phyloP scores from a whole-genome alignment of 2,329 filamentous ascomycete species.

The Trichoderma simmonsii region DNA sequence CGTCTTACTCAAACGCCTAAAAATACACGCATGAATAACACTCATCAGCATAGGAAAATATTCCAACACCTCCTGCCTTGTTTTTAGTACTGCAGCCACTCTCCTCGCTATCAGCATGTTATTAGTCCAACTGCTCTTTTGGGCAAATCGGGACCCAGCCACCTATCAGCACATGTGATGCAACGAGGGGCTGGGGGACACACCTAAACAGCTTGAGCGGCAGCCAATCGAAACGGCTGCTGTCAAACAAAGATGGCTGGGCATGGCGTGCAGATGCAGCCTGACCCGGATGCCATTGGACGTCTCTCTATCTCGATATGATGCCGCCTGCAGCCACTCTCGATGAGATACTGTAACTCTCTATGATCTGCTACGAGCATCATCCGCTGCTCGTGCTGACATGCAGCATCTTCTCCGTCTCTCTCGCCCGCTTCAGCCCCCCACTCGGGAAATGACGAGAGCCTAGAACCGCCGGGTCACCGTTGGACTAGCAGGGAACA shows the following conservation, averaged over 20 bases:
- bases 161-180: slow-evolving; percentile 12
- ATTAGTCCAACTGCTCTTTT: background rate
- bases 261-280: background rate
- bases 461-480: background rate
- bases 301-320: background rate
- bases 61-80: background rate
- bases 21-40: background rate
- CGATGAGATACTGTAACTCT: background rate
- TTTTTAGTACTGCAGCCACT: background rate
- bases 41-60: background rate
- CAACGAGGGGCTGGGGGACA: background rate
- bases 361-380: background rate
- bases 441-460: slow-evolving; percentile 9
- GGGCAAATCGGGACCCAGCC: slow-evolving; percentile 9
- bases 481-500: slow-evolving; percentile 2
- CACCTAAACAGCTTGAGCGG: background rate
- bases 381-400: background rate
- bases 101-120: background rate
- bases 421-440: background rate
- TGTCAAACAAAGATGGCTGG: background rate
- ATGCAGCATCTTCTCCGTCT: background rate
- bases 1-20: background rate
- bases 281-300: background rate
- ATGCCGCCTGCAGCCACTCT: background rate
- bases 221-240: background rate